Conservation (phyloP, 192 early-diverging fungal genomes). For the Coemansia sp. region DNA sequence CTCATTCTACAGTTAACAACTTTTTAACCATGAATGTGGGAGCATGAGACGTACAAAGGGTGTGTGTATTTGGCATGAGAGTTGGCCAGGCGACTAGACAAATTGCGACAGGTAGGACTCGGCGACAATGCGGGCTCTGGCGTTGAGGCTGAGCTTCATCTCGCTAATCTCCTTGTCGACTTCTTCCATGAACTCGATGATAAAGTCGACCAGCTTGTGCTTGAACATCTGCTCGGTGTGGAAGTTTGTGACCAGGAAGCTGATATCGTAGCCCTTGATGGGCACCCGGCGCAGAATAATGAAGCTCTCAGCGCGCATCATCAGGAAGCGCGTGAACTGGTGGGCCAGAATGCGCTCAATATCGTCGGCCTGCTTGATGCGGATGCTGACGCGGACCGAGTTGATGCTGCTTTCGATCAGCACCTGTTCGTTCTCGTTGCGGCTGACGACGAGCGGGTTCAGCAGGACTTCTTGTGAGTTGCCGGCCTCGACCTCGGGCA, state of each 20-base stretch:
- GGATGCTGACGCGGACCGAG: slow-evolving; percentile 89
- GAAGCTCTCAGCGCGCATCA: slow-evolving; percentile 95
- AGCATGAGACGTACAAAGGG: too few relatives aligned
- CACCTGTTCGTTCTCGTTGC: slow-evolving; percentile 92
- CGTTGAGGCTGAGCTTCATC: slow-evolving; percentile 94
- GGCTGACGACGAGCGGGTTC: slow-evolving; percentile 79
- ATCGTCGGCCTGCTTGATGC: slow-evolving; percentile 97
- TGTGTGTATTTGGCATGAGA: too few relatives aligned
- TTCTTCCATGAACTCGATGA: slow-evolving; percentile 99
- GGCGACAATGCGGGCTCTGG: slow-evolving; percentile 84
- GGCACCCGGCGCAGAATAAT: slow-evolving; percentile 88
- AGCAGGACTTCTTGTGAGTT: slow-evolving; percentile 78
- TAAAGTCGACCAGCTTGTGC: slow-evolving; percentile 99
- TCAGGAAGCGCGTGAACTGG: slow-evolving; percentile 97
- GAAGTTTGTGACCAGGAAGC: slow-evolving; percentile 94
- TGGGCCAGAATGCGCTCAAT: slow-evolving; percentile 91
- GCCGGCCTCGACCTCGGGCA: slow-evolving; percentile 91
- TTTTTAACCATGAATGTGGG: too few relatives aligned
- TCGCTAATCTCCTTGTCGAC: slow-evolving; percentile 99
- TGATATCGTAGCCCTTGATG: slow-evolving; percentile 94
- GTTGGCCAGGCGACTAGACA: too few relatives aligned
- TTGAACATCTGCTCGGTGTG: slow-evolving; percentile 99
- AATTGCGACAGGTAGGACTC: slow-evolving; percentile 63
- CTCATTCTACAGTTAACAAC: too few relatives aligned
- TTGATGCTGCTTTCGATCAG: slow-evolving; percentile 90